Conservation (phyloP, 768 basidiomycete species). For the Kwoniella sp. region DNA sequence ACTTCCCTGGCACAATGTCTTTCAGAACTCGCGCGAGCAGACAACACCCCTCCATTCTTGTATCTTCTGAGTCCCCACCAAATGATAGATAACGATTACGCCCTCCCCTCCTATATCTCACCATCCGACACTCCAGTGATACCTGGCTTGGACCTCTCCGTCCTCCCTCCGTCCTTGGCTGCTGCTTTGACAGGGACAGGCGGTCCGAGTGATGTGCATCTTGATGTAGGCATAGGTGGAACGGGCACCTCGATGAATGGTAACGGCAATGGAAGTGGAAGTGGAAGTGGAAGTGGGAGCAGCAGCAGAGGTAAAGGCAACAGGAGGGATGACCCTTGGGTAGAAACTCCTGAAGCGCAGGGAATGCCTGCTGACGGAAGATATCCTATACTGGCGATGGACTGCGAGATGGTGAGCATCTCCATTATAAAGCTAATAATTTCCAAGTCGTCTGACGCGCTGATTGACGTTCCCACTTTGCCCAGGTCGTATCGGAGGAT, state of each 20-base stretch:
- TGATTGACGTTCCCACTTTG: constrained; percentile 1
- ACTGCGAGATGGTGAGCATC: constrained; percentile 89
- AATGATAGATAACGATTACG: constrained; percentile 94
- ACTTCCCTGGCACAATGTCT: no score
- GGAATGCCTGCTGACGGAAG: constrained; percentile 33
- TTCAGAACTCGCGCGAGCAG: constrained; percentile 29
- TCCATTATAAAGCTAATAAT: neutral
- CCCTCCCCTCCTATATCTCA: constrained; percentile 79
- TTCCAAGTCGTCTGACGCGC: no score
- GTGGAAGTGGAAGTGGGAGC: constrained; percentile 8
- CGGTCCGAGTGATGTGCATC: constrained; percentile 15
- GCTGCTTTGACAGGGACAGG: constrained; percentile 9
- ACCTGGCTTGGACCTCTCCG: constrained; percentile 21
- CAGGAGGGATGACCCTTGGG: constrained; percentile 66
- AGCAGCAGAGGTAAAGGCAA: constrained; percentile 17
- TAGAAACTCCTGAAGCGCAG: constrained; percentile 70
- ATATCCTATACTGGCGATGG: constrained; percentile 71
- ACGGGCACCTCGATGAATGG: constrained; percentile 21
- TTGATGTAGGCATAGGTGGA: constrained; percentile 21
- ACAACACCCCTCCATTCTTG: constrained; percentile 67
- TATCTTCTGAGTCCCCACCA: constrained; percentile 78
- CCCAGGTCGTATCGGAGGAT: constrained; percentile 81
- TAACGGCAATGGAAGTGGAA: constrained; percentile 4
- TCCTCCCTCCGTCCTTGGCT: constrained; percentile 3
- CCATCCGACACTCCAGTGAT: constrained; percentile 51